phyloP scores from a whole-genome alignment of 1,284 basidiomycete species.

The Stygiomarasmius scandens region DNA sequence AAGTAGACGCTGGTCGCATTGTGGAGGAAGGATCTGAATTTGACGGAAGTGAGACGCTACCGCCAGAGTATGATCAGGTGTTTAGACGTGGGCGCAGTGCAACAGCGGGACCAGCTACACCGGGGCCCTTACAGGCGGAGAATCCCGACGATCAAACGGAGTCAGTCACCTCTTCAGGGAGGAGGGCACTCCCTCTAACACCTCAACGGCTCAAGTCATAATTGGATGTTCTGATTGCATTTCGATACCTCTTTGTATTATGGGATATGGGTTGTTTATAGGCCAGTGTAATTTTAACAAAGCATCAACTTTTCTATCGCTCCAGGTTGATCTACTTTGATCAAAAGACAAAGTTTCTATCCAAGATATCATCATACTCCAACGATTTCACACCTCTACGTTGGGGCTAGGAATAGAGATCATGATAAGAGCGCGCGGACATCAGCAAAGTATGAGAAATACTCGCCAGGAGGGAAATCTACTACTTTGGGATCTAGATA shows the following conservation, averaged over 20 bases:
- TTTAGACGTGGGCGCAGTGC: constrained; percentile 11
- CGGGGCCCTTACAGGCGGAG: not conserved
- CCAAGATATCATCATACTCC: too few species aligned
- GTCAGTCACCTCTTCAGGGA: not conserved
- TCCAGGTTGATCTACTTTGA: constrained; percentile 55
- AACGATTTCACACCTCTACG: too few species aligned
- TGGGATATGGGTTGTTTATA: too few species aligned
- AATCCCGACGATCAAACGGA: not conserved
- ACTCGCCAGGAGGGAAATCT: constrained; percentile 42
- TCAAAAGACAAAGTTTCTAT: too few species aligned
- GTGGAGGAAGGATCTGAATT: constrained; percentile 11
- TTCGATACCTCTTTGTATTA: too few species aligned
- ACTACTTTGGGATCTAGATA: constrained; percentile 47
- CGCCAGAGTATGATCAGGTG: constrained; percentile 28
- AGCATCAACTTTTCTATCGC: constrained; percentile 25
- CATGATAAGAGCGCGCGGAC: too few species aligned
- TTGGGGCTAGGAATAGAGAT: too few species aligned
- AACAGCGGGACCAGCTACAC: not conserved
- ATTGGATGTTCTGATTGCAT: not conserved
- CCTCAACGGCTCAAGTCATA: not conserved
- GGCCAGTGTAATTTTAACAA: not conserved
- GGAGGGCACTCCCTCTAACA: not conserved
- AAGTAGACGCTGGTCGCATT: constrained; percentile 26
- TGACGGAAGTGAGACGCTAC: constrained; percentile 20
- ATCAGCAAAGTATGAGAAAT: too few species aligned